Percentiles rank a stretch among this genome's conserved stretches.
Conservation (phyloP, 805 yeast species). For the Saturnispora dispora region DNA sequence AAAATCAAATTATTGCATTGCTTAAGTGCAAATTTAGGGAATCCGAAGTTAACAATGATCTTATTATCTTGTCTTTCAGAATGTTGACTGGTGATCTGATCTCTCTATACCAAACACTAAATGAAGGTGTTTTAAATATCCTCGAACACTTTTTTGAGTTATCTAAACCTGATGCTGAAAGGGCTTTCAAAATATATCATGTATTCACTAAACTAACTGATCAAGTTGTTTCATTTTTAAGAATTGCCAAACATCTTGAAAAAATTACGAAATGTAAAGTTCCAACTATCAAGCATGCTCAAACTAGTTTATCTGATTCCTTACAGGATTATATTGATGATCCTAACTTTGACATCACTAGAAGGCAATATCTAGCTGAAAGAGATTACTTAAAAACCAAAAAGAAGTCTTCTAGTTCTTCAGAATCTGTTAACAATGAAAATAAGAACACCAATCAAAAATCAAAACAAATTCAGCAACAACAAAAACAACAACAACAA, state of each 20-base stretch:
- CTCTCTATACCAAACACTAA: constrained; percentile 77
- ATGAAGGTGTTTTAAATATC: constrained; percentile 92
- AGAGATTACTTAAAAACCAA: constrained; percentile 33
- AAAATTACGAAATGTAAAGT: constrained; percentile 81
- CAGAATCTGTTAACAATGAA: neutral
- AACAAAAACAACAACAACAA: constrained; percentile 11
- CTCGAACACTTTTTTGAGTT: constrained; percentile 93
- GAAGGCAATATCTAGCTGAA: constrained; percentile 69
- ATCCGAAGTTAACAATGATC: constrained; percentile 75
- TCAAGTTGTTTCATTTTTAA: constrained; percentile 77
- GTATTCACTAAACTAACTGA: constrained; percentile 78
- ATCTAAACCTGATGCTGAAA: constrained; percentile 75
- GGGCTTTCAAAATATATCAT: constrained; percentile 77
- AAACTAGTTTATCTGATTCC: constrained; percentile 80
- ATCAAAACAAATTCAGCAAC: constrained; percentile 10
- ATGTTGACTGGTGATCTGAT: constrained; percentile 84
- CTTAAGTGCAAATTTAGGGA: constrained; percentile 69
- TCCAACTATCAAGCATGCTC: constrained; percentile 95
- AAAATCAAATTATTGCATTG: constrained; percentile 68
- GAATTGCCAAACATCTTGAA: constrained; percentile 84
- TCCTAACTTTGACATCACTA: constrained; percentile 71
- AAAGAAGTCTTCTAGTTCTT: neutral
- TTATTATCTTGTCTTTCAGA: constrained; percentile 75
- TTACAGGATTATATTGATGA: constrained; percentile 85
- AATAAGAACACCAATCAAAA: neutral